These are phyloP conservation scores for Cadophora sp. DNA, from an alignment of 2,329 filamentous ascomycete genomes.

Conservation along the genomic window DNA sequence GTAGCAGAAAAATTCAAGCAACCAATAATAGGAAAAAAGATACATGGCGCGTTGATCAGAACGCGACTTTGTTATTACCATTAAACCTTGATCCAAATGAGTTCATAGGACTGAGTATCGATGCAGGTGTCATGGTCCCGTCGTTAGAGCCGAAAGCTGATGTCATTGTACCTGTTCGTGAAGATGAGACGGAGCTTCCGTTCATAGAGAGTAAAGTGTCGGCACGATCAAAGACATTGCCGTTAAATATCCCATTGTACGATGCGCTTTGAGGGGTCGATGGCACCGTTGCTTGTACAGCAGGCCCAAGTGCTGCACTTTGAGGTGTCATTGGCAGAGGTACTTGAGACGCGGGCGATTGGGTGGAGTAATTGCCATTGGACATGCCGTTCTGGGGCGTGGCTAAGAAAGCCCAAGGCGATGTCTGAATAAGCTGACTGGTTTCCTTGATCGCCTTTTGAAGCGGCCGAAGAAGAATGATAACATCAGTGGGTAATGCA, in stretches of 20 bases:
- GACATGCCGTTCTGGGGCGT: conserved; percentile 34
- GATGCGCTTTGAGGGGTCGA: conserved; percentile 59
- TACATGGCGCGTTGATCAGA: conserved; percentile 25
- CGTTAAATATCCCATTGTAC: conserved; percentile 41
- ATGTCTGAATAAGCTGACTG: conserved; percentile 71
- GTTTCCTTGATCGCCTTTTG: conserved; percentile 86
- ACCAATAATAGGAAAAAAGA: neutral
- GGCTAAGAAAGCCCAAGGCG: conserved; percentile 64
- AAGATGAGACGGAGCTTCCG: conserved; percentile 34
- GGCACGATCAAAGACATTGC: conserved; percentile 43
- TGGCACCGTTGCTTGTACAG: conserved; percentile 87
- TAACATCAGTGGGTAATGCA: conserved; percentile 69
- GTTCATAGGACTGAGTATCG: conserved; percentile 39
- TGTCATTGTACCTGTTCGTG: conserved; percentile 44
- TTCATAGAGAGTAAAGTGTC: conserved; percentile 42
- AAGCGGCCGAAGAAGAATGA: conserved; percentile 77
- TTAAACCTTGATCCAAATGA: conserved; percentile 38
- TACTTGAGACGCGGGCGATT: conserved; percentile 55
- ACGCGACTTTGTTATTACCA: conserved; percentile 39
- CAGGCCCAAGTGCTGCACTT: conserved; percentile 86
- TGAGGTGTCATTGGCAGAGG: conserved; percentile 84
- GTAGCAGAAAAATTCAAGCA: neutral
- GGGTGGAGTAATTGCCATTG: conserved; percentile 37
- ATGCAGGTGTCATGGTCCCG: conserved; percentile 39
- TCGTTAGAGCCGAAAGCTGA: conserved; percentile 38